Evolutionary conservation across 768 basidiomycete species (phyloP).

Genomic region (Lentinula edodes): DNA sequence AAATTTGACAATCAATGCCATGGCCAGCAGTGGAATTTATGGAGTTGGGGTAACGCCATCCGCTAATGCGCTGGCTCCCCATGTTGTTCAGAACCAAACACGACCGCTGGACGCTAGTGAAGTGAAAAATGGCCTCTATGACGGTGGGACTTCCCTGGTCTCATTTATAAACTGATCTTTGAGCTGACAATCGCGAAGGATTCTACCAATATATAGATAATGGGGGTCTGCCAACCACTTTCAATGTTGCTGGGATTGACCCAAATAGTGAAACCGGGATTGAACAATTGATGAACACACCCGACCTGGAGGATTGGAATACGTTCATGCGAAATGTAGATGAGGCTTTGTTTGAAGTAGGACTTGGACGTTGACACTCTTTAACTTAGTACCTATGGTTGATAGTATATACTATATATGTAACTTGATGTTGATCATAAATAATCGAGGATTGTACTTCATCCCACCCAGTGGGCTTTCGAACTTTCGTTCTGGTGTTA

Average conservation of each 20-base stretch:
- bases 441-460: too few relatives aligned
- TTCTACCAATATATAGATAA: neutral
- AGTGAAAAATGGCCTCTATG: neutral
- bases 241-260: neutral
- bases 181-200: neutral
- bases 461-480: too few relatives aligned
- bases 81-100: neutral
- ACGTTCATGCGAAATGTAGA: slow-evolving; percentile 2
- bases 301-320: slow-evolving; percentile 1
- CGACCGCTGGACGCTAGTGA: neutral
- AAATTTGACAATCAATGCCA: neutral
- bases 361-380: neutral
- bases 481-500: too few relatives aligned
- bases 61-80: neutral
- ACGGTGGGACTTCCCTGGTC: neutral
- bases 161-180: too few relatives aligned
- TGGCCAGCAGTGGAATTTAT: neutral
- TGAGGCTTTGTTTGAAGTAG: slow-evolving; percentile 1
- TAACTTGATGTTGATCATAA: too few relatives aligned
- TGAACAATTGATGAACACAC: neutral
- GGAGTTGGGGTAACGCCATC: neutral
- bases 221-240: neutral
- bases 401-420: neutral
- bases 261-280: neutral
- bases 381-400: neutral